phyloP scores from a whole-genome alignment of 306 rosid species.

The Vicia sativa region DNA sequence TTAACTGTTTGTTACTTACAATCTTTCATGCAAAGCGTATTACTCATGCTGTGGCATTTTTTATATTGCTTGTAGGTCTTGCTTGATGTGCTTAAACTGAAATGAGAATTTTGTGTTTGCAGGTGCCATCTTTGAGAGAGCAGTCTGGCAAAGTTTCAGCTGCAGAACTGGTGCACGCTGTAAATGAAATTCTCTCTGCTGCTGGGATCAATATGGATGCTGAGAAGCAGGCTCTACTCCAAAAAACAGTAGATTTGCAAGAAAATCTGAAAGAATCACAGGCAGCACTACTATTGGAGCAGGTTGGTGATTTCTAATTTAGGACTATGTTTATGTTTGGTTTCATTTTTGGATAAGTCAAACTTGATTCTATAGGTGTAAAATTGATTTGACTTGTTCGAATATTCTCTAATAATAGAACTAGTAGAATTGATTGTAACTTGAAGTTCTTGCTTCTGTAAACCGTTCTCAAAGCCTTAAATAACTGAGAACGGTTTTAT shows the following conservation, averaged over 20 bases:
- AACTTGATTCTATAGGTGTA: too few relatives aligned
- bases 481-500: constrained; percentile 9
- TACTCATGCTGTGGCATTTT: constrained; percentile 9
- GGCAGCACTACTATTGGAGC: constrained; percentile 79
- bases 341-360: too few relatives aligned
- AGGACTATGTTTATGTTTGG: neutral
- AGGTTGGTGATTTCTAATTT: constrained; percentile 58
- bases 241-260: constrained; percentile 73
- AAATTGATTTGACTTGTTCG: too few relatives aligned
- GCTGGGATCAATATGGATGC: constrained; percentile 87
- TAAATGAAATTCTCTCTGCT: constrained; percentile 88
- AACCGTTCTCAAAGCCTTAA: too few relatives aligned
- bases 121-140: constrained; percentile 56
- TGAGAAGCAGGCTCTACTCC: constrained; percentile 80
- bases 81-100: constrained; percentile 46
- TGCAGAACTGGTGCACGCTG: constrained; percentile 87
- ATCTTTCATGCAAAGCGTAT: constrained; percentile 2
- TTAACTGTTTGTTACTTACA: constrained; percentile 13
- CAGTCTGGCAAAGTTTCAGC: constrained; percentile 85
- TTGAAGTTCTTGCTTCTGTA: too few relatives aligned
- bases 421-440: too few relatives aligned
- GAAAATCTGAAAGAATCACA: constrained; percentile 84
- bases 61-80: constrained; percentile 26
- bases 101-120: constrained; percentile 41
- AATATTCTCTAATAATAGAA: too few relatives aligned